Base-by-base conservation (phyloP, 352 stramenopile species). In the Blastocystis sp. region DNA sequence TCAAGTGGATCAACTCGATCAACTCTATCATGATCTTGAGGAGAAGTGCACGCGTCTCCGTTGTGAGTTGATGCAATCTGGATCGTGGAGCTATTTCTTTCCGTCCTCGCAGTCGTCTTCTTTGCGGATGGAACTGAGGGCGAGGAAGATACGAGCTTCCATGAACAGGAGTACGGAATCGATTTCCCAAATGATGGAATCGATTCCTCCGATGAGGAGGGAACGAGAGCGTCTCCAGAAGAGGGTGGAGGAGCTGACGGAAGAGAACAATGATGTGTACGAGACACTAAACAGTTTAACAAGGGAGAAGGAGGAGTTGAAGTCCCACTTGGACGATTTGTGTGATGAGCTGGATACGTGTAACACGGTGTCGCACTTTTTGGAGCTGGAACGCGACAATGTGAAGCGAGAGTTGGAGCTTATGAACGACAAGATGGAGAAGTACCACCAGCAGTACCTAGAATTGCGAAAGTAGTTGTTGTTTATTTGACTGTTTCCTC, bases 281-380 rank as follows among this genome's bases (percentile, higher is more conserved):
- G 69, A 81, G 14, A 63, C 69, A 3, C 54, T 81, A 8, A 9
- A 44, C 18, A 42, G 32, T 40, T 16, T 59, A 7, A 65, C 46
- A 40, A 18, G 14, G 14, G 69, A 81, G 44, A 63, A 64, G 27
- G 48, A 81, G 16, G 32, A 48, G 18, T 29, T 48, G n/a, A 24
- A 29, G 6, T 16, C 32, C 14, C 14, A 64, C 16, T 21, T 81
- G 34, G 49, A 63, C 40, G 29, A 34, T 3, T 18, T 61, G 11
- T 6, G 24, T 24, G 69, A 81, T 14, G 69, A 63, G 24, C 34
- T 81, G 46, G 69, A 81, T 63, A 81, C 51, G 2, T 81, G 51
- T 21, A 81, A 81, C 4, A 48, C 54, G 14, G 48, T 81, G 9
- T 63, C 56, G 27, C 42, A 81, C 24, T 81, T 81, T 42, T 48